These are phyloP conservation scores for Acanthamoeba sp. DNA, from an alignment of 208 protist species.

Conservation along the genomic window DNA sequence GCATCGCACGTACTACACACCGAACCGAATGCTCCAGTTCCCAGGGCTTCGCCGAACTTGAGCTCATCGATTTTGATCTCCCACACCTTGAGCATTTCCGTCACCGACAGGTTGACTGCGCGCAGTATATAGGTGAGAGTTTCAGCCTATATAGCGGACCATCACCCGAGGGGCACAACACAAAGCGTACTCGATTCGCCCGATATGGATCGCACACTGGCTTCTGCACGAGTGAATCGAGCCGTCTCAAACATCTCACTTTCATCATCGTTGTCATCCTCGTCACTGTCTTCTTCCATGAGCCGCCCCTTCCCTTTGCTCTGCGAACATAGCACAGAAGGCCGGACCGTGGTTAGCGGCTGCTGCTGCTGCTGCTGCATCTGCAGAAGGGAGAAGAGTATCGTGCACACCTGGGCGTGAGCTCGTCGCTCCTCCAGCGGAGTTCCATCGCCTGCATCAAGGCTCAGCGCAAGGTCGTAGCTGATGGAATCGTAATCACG, in stretches of 20 bases:
- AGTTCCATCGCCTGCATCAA: background rate
- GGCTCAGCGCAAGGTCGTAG: slow-evolving; percentile 5
- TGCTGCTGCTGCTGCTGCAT: no score
- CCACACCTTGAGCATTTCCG: slow-evolving; percentile 38
- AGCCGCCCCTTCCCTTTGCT: background rate
- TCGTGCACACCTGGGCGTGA: background rate
- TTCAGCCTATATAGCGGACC: background rate
- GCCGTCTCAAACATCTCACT: background rate
- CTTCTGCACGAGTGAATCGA: background rate
- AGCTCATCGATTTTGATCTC: slow-evolving; percentile 55
- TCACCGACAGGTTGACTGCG: background rate
- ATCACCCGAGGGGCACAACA: no score
- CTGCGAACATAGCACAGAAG: background rate
- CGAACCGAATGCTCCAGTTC: slow-evolving; percentile 2
- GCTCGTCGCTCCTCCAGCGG: background rate
- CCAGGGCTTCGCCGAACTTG: slow-evolving; percentile 10
- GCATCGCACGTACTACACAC: background rate
- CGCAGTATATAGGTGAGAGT: background rate
- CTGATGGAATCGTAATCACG: background rate
- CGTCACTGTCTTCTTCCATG: slow-evolving; percentile 4
- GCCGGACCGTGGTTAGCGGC: no score
- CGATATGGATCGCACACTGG: slow-evolving; percentile 10
- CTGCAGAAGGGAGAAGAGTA: background rate
- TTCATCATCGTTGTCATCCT: background rate
- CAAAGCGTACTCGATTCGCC: background rate